Percentiles rank a stretch among this genome's conserved stretches.
These are phyloP conservation scores for Colletotrichum eremochloae DNA, from an alignment of 2,329 filamentous ascomycete genomes.

Conservation along the genomic window DNA sequence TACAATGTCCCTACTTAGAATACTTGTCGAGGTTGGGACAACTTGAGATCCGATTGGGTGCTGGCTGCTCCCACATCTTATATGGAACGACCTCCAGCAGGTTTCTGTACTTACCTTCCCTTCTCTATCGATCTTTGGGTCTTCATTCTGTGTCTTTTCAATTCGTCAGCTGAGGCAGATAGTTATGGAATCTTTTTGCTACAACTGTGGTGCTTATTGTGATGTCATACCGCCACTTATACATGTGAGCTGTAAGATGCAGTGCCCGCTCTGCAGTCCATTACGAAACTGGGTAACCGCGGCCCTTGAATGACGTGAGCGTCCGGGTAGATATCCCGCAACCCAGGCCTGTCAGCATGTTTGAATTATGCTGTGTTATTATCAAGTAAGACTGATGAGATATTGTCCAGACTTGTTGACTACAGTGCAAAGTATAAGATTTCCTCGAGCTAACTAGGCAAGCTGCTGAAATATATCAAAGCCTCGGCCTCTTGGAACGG, in stretches of 20 bases:
- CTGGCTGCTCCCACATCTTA: not conserved
- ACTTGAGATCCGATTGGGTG: not conserved
- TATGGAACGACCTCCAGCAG: not conserved
- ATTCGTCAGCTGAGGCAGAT: not conserved
- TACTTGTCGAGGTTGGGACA: not conserved
- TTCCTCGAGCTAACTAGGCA: too few relatives aligned
- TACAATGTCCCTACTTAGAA: slow-evolving; percentile 9
- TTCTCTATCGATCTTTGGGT: slow-evolving; percentile 10
- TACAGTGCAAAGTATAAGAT: too few relatives aligned
- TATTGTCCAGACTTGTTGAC: too few relatives aligned
- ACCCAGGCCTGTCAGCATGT: too few relatives aligned
- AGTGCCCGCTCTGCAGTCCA: not conserved
- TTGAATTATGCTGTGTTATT: too few relatives aligned
- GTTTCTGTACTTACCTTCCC: slow-evolving; percentile 27
- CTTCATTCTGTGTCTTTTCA: too few relatives aligned
- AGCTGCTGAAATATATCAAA: too few relatives aligned
- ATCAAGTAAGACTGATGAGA: too few relatives aligned
- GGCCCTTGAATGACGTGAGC: too few relatives aligned
- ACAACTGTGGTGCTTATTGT: not conserved
- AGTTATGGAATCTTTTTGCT: not conserved
- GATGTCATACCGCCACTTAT: not conserved
- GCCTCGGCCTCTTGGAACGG: not conserved
- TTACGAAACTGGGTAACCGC: not conserved
- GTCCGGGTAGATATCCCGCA: too few relatives aligned
- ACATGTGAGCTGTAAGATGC: not conserved